Evolutionary conservation across 257 asterid genomes (phyloP).

Genomic region (Solanum infundibuliforme): DNA sequence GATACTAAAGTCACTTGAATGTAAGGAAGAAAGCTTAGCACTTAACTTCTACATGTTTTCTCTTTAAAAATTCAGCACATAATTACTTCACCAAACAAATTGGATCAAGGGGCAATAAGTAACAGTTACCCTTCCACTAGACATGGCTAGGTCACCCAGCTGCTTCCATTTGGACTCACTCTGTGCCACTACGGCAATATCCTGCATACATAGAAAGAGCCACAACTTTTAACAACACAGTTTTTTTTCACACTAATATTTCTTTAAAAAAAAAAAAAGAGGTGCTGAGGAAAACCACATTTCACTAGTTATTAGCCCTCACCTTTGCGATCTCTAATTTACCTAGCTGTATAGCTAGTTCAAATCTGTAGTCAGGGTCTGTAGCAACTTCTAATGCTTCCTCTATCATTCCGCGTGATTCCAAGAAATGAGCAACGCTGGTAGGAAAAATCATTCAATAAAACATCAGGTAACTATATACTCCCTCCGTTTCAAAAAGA

Average conservation of each 20-base stretch:
- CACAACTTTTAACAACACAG: neutral
- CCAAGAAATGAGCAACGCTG: conserved; percentile 93
- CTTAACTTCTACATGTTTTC: neutral
- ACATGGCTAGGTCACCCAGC: conserved; percentile 95
- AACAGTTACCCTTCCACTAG: conserved; percentile 72
- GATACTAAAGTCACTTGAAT: neutral
- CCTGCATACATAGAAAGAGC: conserved; percentile 34
- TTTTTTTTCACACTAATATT: neutral
- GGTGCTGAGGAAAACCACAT: neutral
- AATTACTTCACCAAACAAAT: neutral
- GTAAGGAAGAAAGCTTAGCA: neutral
- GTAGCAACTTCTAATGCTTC: conserved; percentile 93
- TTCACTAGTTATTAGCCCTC: conserved; percentile 6
- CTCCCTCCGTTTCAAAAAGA: no score
- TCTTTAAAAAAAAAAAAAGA: neutral
- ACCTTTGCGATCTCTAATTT: conserved; percentile 85
- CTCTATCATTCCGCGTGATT: conserved; percentile 91
- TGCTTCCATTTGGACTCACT: conserved; percentile 96
- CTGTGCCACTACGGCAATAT: conserved; percentile 65
- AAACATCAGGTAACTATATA: neutral
- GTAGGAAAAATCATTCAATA: neutral
- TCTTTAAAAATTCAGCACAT: neutral
- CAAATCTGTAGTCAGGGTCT: conserved; percentile 95
- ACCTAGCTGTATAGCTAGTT: conserved; percentile 86
- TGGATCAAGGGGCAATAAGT: neutral